A percentile compares a stretch with the other conserved stretches of the same genome.
phyloP scores from a whole-genome alignment of 1,139 yeast species.

The Magnusiomyces ingens region DNA sequence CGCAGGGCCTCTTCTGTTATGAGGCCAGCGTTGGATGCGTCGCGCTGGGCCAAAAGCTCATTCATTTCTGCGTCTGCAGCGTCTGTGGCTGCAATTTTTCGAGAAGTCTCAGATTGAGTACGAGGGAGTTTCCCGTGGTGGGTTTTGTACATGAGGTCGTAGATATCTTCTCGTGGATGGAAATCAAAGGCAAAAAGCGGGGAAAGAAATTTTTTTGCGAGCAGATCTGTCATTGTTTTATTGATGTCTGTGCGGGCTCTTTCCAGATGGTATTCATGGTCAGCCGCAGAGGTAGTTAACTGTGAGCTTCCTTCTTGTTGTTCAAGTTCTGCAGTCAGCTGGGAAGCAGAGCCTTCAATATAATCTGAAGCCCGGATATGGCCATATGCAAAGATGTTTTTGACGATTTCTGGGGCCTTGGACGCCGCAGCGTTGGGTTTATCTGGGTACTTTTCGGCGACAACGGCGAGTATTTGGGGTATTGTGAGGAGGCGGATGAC shows the following conservation, averaged over 20 bases:
- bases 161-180: slow-evolving; percentile 33
- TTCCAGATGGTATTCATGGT: slow-evolving; percentile 20
- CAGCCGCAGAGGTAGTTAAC: neutral
- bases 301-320: slow-evolving; percentile 22
- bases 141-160: slow-evolving; percentile 22
- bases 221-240: slow-evolving; percentile 39
- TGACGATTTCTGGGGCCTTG: slow-evolving; percentile 58
- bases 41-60: slow-evolving; percentile 32
- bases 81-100: slow-evolving; percentile 29
- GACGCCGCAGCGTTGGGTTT: slow-evolving; percentile 18
- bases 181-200: slow-evolving; percentile 39
- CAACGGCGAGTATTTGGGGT: slow-evolving; percentile 62
- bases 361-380: slow-evolving; percentile 60
- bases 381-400: slow-evolving; percentile 59
- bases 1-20: slow-evolving; percentile 21
- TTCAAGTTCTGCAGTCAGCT: slow-evolving; percentile 29
- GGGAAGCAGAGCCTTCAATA: slow-evolving; percentile 33
- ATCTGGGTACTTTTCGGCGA: slow-evolving; percentile 40
- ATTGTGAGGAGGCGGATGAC: slow-evolving; percentile 59
- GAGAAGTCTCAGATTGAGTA: slow-evolving; percentile 27
- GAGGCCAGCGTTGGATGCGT: slow-evolving; percentile 22
- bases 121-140: slow-evolving; percentile 19
- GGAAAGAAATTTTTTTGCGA: slow-evolving; percentile 54
- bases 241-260: slow-evolving; percentile 29
- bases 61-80: slow-evolving; percentile 52